Evolutionary conservation across 2,329 filamentous ascomycete species (phyloP).

Genomic region (Hypoxylon sp.): DNA sequence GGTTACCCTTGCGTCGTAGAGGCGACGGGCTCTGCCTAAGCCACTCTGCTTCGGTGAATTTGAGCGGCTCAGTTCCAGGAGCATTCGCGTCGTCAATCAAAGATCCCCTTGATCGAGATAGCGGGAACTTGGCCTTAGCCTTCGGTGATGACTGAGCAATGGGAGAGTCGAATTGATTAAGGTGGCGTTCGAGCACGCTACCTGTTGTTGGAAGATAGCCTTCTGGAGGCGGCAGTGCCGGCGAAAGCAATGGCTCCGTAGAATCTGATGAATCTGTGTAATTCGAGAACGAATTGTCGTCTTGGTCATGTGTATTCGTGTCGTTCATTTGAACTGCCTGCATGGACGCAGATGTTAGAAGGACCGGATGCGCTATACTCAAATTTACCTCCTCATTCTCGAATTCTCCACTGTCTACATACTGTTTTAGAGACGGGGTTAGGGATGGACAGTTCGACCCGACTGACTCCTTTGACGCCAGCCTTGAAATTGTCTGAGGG

Average conservation of each 20-base stretch:
- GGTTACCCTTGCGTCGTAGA: slow-evolving; percentile 30
- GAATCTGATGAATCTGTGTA: slow-evolving; percentile 51
- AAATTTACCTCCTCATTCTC: slow-evolving; percentile 52
- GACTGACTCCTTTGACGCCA: slow-evolving; percentile 50
- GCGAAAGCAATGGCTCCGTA: slow-evolving; percentile 47
- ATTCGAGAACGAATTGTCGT: slow-evolving; percentile 50
- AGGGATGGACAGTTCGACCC: slow-evolving; percentile 54
- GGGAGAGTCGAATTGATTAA: slow-evolving; percentile 50
- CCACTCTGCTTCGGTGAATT: slow-evolving; percentile 53
- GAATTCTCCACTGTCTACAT: slow-evolving; percentile 54
- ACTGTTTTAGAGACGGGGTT: slow-evolving; percentile 53
- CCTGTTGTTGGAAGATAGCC: slow-evolving; percentile 53
- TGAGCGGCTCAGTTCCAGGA: slow-evolving; percentile 38
- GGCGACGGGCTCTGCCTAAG: slow-evolving; percentile 53
- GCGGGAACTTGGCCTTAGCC: slow-evolving; percentile 25
- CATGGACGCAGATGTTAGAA: slow-evolving; percentile 51
- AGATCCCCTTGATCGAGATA: slow-evolving; percentile 30
- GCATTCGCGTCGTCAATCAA: slow-evolving; percentile 16
- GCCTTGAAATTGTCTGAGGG: slow-evolving; percentile 46
- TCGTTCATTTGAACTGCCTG: slow-evolving; percentile 47
- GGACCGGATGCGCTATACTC: slow-evolving; percentile 49
- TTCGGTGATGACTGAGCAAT: slow-evolving; percentile 37
- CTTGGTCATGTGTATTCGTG: slow-evolving; percentile 32
- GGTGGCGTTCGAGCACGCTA: slow-evolving; percentile 52
- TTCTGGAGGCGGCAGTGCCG: slow-evolving; percentile 48